Evolutionary conservation across 2,329 filamentous ascomycete genomes (phyloP), one percentile per base, ranked within the genome.

Genomic region (Fusarium redolens): DNA sequence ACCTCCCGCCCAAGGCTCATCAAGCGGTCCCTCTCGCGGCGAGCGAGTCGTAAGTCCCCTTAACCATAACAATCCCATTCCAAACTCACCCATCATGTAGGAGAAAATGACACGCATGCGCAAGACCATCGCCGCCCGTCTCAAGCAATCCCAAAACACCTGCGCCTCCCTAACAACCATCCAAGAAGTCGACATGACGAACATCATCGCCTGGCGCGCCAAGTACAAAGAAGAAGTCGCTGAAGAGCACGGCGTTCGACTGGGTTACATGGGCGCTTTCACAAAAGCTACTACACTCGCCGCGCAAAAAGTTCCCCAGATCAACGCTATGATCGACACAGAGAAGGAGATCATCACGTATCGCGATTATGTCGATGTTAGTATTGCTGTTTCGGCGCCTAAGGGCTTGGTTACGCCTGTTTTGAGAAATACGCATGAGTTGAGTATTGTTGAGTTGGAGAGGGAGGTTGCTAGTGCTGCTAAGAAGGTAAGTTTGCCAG

Each of bases 241-340:
- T 1, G 77, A 80, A 44, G 65, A 73, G 61, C 72, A 79, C 59
- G 79, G 79, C 33, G 79, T 80, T 25, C 70, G 77, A 0, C 88
- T 93, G 50, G 92, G 91, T 17, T 90, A 93, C 82, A 93, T 93
- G 82, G 92, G 93, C 81, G 92, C 93, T 83, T 87, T 93, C 75
- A 88, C 93, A 83, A 93, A 93, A 84, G 92, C 92, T 64, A 87
- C 91, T 65, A 91, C 89, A 47, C 84, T 88, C 44, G 92, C 92
- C 58, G 89, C 91, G 59, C 86, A 86, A 79, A 91, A 92, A 84
- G 90, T 93, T 47, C 92, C 92, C 33, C 87, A 90, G 69, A 90
- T 92, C 79, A 93, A 93, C 84, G 92, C 91, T 51, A 90, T 88
- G 77, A 80, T 80, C 31, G 77, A 80, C 51, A 86, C 89, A 65